Evolutionary conservation across 169 alveolate species (phyloP), one percentile per base, ranked within the genome.

Genomic region (Babesia divergens): DNA sequence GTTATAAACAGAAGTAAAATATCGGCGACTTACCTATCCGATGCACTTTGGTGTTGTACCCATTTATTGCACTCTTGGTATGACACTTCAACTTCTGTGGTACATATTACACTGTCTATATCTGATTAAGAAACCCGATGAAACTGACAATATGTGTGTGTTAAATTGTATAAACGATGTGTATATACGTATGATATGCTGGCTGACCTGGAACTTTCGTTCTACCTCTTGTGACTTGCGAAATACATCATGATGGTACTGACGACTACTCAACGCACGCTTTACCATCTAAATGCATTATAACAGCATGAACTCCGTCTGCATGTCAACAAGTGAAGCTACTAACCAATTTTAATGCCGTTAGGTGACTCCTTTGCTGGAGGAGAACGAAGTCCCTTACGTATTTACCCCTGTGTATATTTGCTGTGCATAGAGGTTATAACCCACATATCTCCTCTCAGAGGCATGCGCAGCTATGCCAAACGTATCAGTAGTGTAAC

Each of bases 271-370:
- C 59, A 74, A 34, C 28, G 56, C 79, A 28, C 67, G 66, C 53
- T 64, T 74, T 22, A 74, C 77, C 84, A 74, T 74, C 66, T 74
- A 26, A 7, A 14, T 0, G 11, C 13, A 6, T 13, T 3, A 18
- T 18, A 34, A 14, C 31, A 18, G 9, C 24, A 20, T 32, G 26
- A 28, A 3, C 4, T 1, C 6, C n/a, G 40, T 6, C 24, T 2
- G 16, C 20, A n/a, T 4, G 1, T 54, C 24, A 24, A 20, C 13
- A 67, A 24, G 47, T 0, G 2, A 3, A 22, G 18, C 22, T 34
- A 29, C 76, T 6, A 62, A 74, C 84, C 32, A 74, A 56, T 64
- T 74, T 74, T 18, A 74, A 76, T 13, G 84, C 76, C n/a, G 60
- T 54, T 6, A 51, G 50, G 31, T 74, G 84, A 16, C 40, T 74